These are phyloP conservation scores for Trichocomaceae sp. DNA, from an alignment of 2,329 filamentous ascomycete species.

Conservation along the genomic window DNA sequence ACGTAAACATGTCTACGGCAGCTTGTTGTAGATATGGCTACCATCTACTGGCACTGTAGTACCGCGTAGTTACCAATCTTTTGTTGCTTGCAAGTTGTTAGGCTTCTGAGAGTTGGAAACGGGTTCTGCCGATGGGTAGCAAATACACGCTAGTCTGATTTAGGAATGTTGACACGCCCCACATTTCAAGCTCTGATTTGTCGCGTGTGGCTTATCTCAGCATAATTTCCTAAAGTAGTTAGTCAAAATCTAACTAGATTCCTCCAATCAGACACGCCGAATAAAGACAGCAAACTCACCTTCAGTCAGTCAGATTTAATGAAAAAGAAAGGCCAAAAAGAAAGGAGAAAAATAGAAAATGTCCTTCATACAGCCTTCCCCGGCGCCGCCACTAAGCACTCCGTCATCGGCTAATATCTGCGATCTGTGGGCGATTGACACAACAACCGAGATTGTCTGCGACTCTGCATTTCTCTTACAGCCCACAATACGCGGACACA, in stretches of 20 bases:
- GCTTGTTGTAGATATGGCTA: too few species aligned
- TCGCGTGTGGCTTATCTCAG: background rate
- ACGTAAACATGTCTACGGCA: too few species aligned
- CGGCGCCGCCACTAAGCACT: constrained; percentile 10
- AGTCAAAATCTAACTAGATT: background rate
- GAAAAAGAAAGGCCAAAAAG: too few species aligned
- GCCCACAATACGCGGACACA: constrained; percentile 18
- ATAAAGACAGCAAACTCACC: too few species aligned
- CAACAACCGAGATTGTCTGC: constrained; percentile 18
- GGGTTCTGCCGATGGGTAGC: too few species aligned
- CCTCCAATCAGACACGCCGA: background rate
- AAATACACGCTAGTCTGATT: background rate
- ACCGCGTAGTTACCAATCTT: too few species aligned
- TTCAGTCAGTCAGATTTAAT: too few species aligned
- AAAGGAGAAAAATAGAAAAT: background rate
- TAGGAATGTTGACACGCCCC: background rate
- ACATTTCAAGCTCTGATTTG: background rate
- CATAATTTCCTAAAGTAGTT: background rate
- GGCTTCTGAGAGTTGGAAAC: too few species aligned
- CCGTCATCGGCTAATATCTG: constrained; percentile 14
- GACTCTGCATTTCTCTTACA: constrained; percentile 17
- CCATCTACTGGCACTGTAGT: too few species aligned
- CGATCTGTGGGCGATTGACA: constrained; percentile 18
- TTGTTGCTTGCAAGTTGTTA: too few species aligned
- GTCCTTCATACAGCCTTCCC: background rate